Evolutionary conservation across 805 yeast genomes (phyloP), one percentile per base, ranked within the genome.

Genomic region (Starmerella geochares): DNA sequence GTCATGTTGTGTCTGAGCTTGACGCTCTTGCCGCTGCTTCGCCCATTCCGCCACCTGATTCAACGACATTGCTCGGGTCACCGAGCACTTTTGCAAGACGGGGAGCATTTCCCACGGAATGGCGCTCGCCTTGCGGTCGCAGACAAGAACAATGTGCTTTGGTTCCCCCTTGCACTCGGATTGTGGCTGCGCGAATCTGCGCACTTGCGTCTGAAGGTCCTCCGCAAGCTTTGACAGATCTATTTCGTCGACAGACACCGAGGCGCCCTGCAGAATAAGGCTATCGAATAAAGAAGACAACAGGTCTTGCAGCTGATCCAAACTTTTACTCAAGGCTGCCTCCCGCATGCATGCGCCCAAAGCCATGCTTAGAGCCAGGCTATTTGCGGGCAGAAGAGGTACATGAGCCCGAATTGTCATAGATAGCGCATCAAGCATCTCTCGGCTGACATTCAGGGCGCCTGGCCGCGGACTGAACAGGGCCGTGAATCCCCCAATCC

Each of bases 101-200:
- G 79, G 73, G 28, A 88, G 61, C 1, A 86, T 80, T 60, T 92
- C 99, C 97, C 97, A 92, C 0, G 98, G 98, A 28, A 92, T 70
- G 17, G 64, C 62, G n/a, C 76, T 75, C 55, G 94, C 80, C 7
- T 68, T 66, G 45, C 79, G 73, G 23, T 88, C 81, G 3, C 86
- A 76, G 3, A 92, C 68, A 43, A 92, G 66, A 1, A 90, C 79
- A 0, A 81, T 67, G 62, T 88, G 96, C 7, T 40, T 40, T 4
- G 51, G 36, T 13, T 21, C 45, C 46, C 47, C 46, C 20, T 44
- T 33, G 31, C 40, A 36, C 13, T 2, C 37, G 9, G 11, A 7
- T 16, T 33, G 8, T 10, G 27, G n/a, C 9, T 33, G 53, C 16
- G 53, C 19, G 37, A 64, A 67, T n/a, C 60, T 63, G 6, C 61